Percentiles rank a stretch among this genome's conserved stretches.
Conservation (phyloP, 208 protist genomes). For the Strigomonas culicis region DNA sequence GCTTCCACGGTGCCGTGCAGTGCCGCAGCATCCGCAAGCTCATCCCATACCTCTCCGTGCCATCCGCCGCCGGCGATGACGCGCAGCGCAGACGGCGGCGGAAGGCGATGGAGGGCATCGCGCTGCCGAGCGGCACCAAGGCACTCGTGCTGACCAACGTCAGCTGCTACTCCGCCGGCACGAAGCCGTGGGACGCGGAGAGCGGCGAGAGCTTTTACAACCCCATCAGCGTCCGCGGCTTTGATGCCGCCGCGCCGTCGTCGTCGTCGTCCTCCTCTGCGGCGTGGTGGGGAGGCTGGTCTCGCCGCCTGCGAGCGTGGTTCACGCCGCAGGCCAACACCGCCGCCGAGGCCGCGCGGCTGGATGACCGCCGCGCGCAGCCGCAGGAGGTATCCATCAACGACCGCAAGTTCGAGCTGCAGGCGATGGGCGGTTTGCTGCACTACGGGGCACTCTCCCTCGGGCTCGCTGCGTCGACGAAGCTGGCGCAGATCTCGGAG, state of each 20-base stretch:
- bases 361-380: neutral
- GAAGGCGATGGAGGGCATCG: slow-evolving; percentile 33
- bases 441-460: slow-evolving; percentile 57
- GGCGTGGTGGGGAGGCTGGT: too few species aligned
- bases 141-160: slow-evolving; percentile 79
- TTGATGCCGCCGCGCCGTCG: too few species aligned
- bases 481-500: slow-evolving; percentile 65
- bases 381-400: slow-evolving; percentile 52
- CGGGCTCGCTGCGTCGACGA: slow-evolving; percentile 39
- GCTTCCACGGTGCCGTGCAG: slow-evolving; percentile 32
- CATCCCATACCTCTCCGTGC: slow-evolving; percentile 57
- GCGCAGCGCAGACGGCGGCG: neutral
- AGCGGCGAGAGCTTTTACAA: slow-evolving; percentile 32
- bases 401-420: slow-evolving; percentile 73
- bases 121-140: slow-evolving; percentile 51
- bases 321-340: too few species aligned
- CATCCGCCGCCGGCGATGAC: slow-evolving; percentile 1
- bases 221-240: slow-evolving; percentile 34
- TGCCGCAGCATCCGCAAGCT: slow-evolving; percentile 42
- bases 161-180: slow-evolving; percentile 68
- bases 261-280: too few species aligned
- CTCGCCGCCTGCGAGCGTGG: too few species aligned
- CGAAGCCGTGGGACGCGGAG: slow-evolving; percentile 45
- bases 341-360: neutral
- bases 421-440: slow-evolving; percentile 67